Evolutionary conservation across 305 asterid species (phyloP).

Genomic region (Solanum chacoense): DNA sequence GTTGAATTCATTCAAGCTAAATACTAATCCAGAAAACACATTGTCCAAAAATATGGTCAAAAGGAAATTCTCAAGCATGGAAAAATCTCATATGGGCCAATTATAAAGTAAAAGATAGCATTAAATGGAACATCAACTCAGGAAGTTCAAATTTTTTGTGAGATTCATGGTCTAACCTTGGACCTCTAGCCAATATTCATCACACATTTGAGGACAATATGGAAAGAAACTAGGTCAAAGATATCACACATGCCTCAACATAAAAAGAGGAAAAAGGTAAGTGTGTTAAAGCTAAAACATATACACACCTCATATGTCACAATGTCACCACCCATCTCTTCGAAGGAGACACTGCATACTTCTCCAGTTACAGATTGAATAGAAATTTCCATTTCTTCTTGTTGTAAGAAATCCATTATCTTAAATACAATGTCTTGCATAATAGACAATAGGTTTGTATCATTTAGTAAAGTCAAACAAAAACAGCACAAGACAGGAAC

Average conservation of each 20-base stretch:
- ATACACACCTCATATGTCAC: background rate
- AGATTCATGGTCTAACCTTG: background rate
- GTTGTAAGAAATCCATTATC: background rate
- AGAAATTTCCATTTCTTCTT: background rate
- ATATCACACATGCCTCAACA: background rate
- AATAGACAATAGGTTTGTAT: background rate
- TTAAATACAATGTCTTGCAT: background rate
- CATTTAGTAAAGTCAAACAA: background rate
- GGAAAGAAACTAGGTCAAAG: background rate
- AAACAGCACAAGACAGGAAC: background rate
- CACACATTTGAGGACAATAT: background rate
- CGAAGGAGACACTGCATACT: background rate
- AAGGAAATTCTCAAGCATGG: background rate
- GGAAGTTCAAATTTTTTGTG: background rate
- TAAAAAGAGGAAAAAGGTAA: background rate
- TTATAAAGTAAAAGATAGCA: background rate
- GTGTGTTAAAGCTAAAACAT: background rate
- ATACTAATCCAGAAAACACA: background rate
- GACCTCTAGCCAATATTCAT: background rate
- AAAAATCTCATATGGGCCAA: background rate
- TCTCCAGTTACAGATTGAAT: background rate
- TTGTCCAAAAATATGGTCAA: background rate
- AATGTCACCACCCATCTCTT: background rate
- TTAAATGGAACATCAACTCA: background rate
- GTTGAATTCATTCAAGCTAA: background rate